Evolutionary conservation across 805 yeast species (phyloP), one percentile per base, ranked within the genome.

Genomic region (Candida schatavii): DNA sequence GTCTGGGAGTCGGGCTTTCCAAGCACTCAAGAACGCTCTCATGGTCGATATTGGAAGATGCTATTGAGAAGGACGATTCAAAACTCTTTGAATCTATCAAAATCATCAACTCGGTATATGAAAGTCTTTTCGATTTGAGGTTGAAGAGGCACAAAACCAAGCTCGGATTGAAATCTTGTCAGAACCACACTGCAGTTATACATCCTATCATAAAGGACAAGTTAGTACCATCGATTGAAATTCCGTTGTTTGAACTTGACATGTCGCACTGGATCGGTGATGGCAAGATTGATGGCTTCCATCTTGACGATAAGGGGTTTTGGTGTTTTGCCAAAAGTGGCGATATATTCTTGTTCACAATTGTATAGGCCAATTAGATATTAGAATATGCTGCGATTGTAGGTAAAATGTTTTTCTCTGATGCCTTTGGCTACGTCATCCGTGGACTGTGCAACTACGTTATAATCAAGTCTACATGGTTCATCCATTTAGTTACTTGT

Each of bases 301-400:
- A 62, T 36, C 43, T 66, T 10, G 68, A 59, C 32, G 44, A 50
- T 1, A 27, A 32, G 11, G 50, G 51, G 37, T 59, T 69, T 42
- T 68, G 72, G 72, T 55, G 67, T 33, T 66, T 60, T 50, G 66
- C 66, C 6, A 65, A 61, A 41, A 62, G 57, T 39, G 75, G 75
- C 3, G 75, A 70, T 50, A 55, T 69, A 3, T 67, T 69, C 48
- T 58, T 56, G 35, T 68, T 61, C 43, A 39, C 36, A 37, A 55
- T 63, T 13, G 32, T 29, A 18, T 33, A 31, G 35, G 13, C 17
- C n/a, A n/a, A n/a, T n/a, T n/a, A n/a, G n/a, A n/a, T n/a, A n/a
- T n/a, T n/a, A n/a, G n/a, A n/a, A n/a, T n/a, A n/a, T n/a, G n/a
- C n/a, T n/a, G n/a, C n/a, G n/a, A n/a, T n/a, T n/a, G n/a, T n/a